Evolutionary conservation across 1,284 basidiomycete genomes (phyloP).

Genomic region (Ustilago shanxiensis): DNA sequence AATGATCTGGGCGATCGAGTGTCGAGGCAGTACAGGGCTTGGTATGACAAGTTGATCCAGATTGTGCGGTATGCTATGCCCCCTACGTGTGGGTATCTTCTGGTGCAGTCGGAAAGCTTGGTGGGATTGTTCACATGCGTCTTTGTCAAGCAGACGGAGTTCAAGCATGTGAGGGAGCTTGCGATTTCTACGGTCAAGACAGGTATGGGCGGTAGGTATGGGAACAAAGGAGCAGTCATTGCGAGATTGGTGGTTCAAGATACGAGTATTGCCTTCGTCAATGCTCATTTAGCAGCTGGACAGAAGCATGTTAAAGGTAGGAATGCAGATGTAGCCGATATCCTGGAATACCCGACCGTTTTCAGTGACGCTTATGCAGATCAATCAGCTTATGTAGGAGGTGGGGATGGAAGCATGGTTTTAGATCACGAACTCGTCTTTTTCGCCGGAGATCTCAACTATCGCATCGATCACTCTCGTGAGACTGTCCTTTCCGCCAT

Average conservation of each 20-base stretch:
- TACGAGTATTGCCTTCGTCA: conserved; percentile 83
- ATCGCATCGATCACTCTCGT: conserved; percentile 90
- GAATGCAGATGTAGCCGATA: conserved; percentile 84
- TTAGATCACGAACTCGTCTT: conserved; percentile 95
- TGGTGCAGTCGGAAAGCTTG: conserved; percentile 86
- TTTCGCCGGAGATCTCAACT: conserved; percentile 77
- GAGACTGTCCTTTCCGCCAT: conserved; percentile 82
- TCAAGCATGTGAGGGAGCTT: conserved; percentile 77
- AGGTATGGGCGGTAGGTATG: conserved; percentile 91
- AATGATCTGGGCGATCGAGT: conserved; percentile 58
- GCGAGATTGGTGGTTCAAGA: conserved; percentile 90
- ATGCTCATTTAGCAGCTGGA: conserved; percentile 95
- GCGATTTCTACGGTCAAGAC: conserved; percentile 86
- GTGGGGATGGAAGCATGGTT: conserved; percentile 93
- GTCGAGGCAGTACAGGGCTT: conserved; percentile 52
- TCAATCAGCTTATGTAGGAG: conserved; percentile 80
- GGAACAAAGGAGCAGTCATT: conserved; percentile 96
- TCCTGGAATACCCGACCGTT: conserved; percentile 55
- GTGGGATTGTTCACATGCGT: conserved; percentile 91
- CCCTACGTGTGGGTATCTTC: conserved; percentile 76
- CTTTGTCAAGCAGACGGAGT: conserved; percentile 78
- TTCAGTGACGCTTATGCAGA: conserved; percentile 37
- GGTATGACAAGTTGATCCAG: conserved; percentile 61
- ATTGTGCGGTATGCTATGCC: conserved; percentile 62
- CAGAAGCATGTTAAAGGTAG: conserved; percentile 84